These are phyloP conservation scores for Exutisphaerella laricina DNA, from an alignment of 2,329 filamentous ascomycete genomes.

Conservation along the genomic window DNA sequence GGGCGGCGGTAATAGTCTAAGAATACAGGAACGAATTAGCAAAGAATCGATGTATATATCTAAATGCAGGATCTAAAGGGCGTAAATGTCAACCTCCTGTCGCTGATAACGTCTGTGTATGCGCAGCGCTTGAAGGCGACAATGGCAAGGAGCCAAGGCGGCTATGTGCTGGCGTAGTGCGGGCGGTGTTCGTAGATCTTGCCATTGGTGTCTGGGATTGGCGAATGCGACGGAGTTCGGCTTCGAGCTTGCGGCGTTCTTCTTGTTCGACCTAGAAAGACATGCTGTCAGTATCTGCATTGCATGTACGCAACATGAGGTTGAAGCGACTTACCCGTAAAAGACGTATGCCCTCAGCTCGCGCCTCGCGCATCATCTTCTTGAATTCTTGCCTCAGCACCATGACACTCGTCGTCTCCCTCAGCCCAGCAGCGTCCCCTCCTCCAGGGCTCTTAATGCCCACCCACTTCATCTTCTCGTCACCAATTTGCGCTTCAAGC, in stretches of 20 bases:
- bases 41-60: slow-evolving; percentile 8
- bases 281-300: too few species aligned
- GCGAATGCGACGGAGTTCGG: slow-evolving; percentile 51
- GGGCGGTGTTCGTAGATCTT: neutral
- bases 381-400: slow-evolving; percentile 70
- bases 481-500: slow-evolving; percentile 58
- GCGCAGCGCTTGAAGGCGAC: slow-evolving; percentile 2
- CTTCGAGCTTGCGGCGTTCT: slow-evolving; percentile 62
- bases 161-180: neutral
- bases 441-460: slow-evolving; percentile 52
- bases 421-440: slow-evolving; percentile 21
- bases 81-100: slow-evolving; percentile 8
- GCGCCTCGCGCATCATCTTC: slow-evolving; percentile 72
- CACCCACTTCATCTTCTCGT: slow-evolving; percentile 62
- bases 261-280: slow-evolving; percentile 60
- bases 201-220: slow-evolving; percentile 35
- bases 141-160: neutral
- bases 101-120: neutral
- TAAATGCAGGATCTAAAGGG: slow-evolving; percentile 11
- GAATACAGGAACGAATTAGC: slow-evolving; percentile 10
- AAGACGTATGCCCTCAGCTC: slow-evolving; percentile 58
- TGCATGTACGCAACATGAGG: too few species aligned
- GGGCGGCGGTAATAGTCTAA: slow-evolving; percentile 3
- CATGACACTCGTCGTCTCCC: slow-evolving; percentile 60
- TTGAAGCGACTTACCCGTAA: slow-evolving; percentile 59